phyloP scores from a whole-genome alignment of 2,329 filamentous ascomycete genomes.

The Microcyclospora tardicrescens region DNA sequence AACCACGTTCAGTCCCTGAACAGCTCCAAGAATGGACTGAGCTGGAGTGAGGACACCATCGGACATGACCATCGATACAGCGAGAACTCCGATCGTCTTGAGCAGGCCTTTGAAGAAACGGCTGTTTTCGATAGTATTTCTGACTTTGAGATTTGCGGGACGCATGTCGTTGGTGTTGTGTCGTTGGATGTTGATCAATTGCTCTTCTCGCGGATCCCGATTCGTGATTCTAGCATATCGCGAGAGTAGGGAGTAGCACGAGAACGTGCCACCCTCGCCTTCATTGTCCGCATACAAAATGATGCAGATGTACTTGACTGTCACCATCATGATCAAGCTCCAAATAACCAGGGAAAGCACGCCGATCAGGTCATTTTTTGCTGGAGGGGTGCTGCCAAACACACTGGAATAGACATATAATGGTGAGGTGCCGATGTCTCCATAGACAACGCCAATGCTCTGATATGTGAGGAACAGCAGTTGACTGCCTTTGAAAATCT shows the following conservation, averaged over 20 bases:
- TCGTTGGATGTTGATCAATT: conserved; percentile 47
- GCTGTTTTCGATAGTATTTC: conserved; percentile 47
- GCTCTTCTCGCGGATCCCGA: conserved; percentile 43
- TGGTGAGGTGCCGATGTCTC: conserved; percentile 55
- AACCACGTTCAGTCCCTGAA: conserved; percentile 47
- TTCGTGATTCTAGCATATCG: conserved; percentile 49
- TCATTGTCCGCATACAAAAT: conserved; percentile 56
- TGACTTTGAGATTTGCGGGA: conserved; percentile 38
- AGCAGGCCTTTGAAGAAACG: conserved; percentile 39
- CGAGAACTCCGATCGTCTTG: conserved; percentile 51
- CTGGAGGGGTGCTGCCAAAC: conserved; percentile 39
- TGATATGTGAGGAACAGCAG: conserved; percentile 46
- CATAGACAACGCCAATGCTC: conserved; percentile 54
- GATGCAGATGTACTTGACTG: conserved; percentile 55
- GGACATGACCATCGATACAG: conserved; percentile 54
- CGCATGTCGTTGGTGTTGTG: conserved; percentile 44
- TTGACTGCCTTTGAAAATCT: conserved; percentile 21
- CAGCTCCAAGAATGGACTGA: conserved; percentile 56
- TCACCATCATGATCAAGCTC: conserved; percentile 56
- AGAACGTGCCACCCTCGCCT: conserved; percentile 58
- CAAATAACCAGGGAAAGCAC: conserved; percentile 57
- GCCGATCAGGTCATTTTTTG: conserved; percentile 47
- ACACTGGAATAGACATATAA: conserved; percentile 61
- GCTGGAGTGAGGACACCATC: conserved; percentile 57
- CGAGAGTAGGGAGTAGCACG: conserved; percentile 51